Evolutionary conservation across 2,329 filamentous ascomycete genomes (phyloP).

Genomic region (Shiraia sp.): DNA sequence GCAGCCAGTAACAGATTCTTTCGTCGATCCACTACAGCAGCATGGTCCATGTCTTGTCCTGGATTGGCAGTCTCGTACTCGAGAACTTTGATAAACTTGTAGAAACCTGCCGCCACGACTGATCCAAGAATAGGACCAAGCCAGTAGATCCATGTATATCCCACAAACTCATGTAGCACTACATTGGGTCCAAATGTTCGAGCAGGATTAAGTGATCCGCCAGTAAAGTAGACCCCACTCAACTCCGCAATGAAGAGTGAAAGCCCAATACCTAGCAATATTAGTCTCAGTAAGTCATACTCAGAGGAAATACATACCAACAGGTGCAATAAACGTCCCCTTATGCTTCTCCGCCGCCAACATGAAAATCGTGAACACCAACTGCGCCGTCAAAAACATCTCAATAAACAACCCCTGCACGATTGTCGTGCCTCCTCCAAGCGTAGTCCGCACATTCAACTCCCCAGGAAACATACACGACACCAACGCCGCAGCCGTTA

Average conservation of each 20-base stretch:
- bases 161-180: constrained; percentile 41
- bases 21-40: no score
- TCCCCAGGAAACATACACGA: constrained; percentile 49
- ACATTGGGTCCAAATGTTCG: constrained; percentile 51
- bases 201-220: constrained; percentile 50
- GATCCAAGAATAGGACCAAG: constrained; percentile 11
- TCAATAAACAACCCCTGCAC: constrained; percentile 27
- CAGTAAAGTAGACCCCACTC: constrained; percentile 52
- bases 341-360: constrained; percentile 65
- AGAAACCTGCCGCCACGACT: constrained; percentile 53
- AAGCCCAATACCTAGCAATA: no score
- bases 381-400: constrained; percentile 33
- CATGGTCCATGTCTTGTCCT: no score
- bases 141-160: constrained; percentile 54
- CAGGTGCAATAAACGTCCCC: constrained; percentile 57
- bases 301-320: no score
- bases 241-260: constrained; percentile 66
- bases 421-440: constrained; percentile 46
- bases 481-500: constrained; percentile 49
- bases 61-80: constrained; percentile 40
- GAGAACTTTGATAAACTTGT: constrained; percentile 49
- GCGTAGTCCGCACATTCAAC: constrained; percentile 49
- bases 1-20: no score
- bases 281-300: no score
- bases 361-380: constrained; percentile 53